These are phyloP conservation scores for Gaertneriomyces sp. DNA, from an alignment of 192 early-diverging fungal genomes.

Conservation along the genomic window DNA sequence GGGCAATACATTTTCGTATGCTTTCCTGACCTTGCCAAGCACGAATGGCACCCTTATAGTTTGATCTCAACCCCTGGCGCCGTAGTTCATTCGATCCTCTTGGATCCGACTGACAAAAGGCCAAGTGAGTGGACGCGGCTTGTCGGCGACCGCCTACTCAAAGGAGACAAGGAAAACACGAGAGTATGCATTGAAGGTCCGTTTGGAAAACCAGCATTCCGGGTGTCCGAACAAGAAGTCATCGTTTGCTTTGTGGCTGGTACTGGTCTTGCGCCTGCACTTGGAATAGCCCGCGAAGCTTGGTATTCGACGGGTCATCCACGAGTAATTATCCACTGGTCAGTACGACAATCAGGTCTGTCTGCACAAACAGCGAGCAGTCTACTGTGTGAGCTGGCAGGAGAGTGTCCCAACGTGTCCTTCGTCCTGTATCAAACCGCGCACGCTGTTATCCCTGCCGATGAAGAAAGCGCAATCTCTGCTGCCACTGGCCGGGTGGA, in stretches of 20 bases:
- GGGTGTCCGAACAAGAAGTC: constrained; percentile 3
- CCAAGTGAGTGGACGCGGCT: constrained; percentile 12
- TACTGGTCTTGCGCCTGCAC: constrained; percentile 25
- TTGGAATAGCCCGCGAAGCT: constrained; percentile 3
- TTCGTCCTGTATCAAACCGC: too few species aligned
- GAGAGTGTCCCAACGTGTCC: too few species aligned
- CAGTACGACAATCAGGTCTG: too few species aligned
- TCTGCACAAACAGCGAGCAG: too few species aligned
- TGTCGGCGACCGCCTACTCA: constrained; percentile 3
- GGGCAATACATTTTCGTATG: constrained; percentile 25
- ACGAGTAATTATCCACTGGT: too few species aligned
- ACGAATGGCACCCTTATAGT: constrained; percentile 25
- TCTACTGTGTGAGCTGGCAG: too few species aligned
- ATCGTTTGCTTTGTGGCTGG: constrained; percentile 32
- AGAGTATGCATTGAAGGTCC: constrained; percentile 27
- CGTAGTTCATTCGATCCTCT: constrained; percentile 11
- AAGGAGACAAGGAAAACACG: not conserved
- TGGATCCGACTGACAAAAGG: constrained; percentile 2
- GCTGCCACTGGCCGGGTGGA: too few species aligned
- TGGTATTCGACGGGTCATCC: too few species aligned
- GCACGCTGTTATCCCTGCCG: too few species aligned
- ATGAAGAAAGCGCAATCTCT: too few species aligned
- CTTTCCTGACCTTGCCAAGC: constrained; percentile 7
- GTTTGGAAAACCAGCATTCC: constrained; percentile 14
- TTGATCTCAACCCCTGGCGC: not conserved